A percentile compares a stretch with the other conserved stretches of the same genome.
Conservation (phyloP, 106 monocot species). For the Phalaenopsis equestris region DNA sequence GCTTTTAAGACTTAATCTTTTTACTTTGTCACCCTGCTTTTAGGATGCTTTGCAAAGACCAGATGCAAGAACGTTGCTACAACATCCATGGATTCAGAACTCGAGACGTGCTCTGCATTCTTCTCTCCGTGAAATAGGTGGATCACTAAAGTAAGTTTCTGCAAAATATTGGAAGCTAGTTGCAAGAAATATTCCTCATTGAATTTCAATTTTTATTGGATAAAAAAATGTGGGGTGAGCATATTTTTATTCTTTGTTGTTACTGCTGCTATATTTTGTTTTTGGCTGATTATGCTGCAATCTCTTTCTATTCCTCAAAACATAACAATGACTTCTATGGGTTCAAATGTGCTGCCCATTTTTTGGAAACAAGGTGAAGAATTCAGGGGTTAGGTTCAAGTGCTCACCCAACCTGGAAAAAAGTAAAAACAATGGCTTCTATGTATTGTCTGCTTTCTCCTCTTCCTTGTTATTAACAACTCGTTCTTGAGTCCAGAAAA, state of each 20-base stretch:
- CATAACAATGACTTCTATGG: background rate
- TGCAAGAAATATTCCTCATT: background rate
- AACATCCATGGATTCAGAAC: constrained; percentile 26
- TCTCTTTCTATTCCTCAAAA: background rate
- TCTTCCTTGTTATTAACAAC: background rate
- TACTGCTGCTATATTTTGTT: background rate
- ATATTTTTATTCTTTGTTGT: background rate
- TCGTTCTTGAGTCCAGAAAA: background rate
- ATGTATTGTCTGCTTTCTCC: background rate
- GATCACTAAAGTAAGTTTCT: constrained; percentile 6
- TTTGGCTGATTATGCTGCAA: background rate
- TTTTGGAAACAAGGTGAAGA: too few relatives aligned
- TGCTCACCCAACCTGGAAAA: too few relatives aligned
- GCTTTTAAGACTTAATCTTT: background rate
- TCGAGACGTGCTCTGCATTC: constrained; percentile 18
- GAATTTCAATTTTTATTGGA: background rate
- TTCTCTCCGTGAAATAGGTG: constrained; percentile 14
- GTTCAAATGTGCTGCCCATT: too few relatives aligned
- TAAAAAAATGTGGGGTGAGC: background rate
- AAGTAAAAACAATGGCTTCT: background rate
- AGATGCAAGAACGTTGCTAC: constrained; percentile 13
- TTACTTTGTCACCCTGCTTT: background rate
- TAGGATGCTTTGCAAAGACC: constrained; percentile 19
- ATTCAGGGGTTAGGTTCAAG: too few relatives aligned
- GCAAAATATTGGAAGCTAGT: background rate